Evolutionary conservation across 345 rosid genomes (phyloP), one percentile per base, ranked within the genome.

Genomic region (Aegle marmelos): DNA sequence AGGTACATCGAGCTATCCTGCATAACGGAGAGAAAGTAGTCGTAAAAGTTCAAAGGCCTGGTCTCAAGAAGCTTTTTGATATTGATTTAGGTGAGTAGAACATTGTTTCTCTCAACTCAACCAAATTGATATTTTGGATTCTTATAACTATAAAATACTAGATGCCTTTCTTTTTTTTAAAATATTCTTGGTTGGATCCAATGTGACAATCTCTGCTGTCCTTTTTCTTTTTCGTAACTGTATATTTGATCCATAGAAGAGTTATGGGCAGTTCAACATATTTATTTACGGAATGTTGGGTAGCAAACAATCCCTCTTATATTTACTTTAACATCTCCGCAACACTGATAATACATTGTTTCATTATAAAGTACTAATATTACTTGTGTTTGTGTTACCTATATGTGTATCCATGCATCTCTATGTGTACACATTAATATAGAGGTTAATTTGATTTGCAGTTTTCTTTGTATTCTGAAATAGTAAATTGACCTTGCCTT

Each of bases 1-100:
- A 95, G 99, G 99, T 95, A 74, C 99, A 95, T 73, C 92, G 97
- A 53, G 98, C 97, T 81, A 84, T 91, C 76, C 88, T 95, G 83
- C 95, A 93, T 76, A 91, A 91, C 45, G 97, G 99, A 33, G 98
- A 93, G 85, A 91, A 89, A 83, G 99, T 93, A 68, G 94, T 91
- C 22, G 86, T 93, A 76, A 95, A 93, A 86, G 97, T 95, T 48
- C 99, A 93, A 83, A 92, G 99, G 82, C 99, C 97, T 36, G 98
- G 98, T 67, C 93, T 92, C 68, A 93, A 85, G 90, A 93, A 87
- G 86, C 98, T 95, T 68, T 95, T 95, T 59, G 98, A 95, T 84
- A 92, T 95, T 68, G 99, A 95, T 85, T 76, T 95, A 77, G 64
- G 99, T 95, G 82, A 86, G 97, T 79, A 45, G 19, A 54, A 7